Evolutionary conservation across 1,284 basidiomycete genomes (phyloP), one percentile per base, ranked within the genome.

Genomic region (Jaminaea rosea): DNA sequence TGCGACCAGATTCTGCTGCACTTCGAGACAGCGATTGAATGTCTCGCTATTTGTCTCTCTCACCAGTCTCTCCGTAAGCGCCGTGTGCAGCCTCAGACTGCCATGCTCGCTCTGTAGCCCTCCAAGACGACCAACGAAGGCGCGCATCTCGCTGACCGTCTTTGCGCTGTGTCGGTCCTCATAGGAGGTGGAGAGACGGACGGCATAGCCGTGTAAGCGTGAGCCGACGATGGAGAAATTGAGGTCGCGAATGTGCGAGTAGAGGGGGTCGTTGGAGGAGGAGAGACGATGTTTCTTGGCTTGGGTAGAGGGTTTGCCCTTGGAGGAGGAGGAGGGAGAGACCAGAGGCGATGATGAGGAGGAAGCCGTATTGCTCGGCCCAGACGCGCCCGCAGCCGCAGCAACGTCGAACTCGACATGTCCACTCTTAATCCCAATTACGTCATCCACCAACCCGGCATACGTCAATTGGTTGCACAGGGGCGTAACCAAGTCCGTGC

Each of bases 381-480:
- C 21, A 17, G 45, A 26, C 27, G 42, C 50, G 6, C 72, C 72
- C 24, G 69, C 80, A 26, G 93, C 76, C 1, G 96, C 77, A 27
- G 84, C 83, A 42, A 84, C 80, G 37, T 94, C 91, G 13, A 97
- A 79, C 70, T 97, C 91, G 47, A 93, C 84, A 66, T 94, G 87
- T 3, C 87, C 86, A 65, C 94, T 89, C 74, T 82, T 85, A 58
- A 98, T 85, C 1, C 88, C 88, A 42, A 96, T 78, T 37, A 90
- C 78, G 73, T 98, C 94, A 67, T 98, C 93, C n/a, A 97, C 80
- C 39, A 99, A 83, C 15, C 94, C 94, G 73, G 96, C 86, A 67
- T 97, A 99, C 0, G 94, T 99, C 50, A 98, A 78, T 69, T 98
- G 93, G 1, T 93, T 98, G 44, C 93, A 83, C 49, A 98, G 79